phyloP scores from a whole-genome alignment of 2,329 filamentous ascomycete species.

The Alternaria novae-zelandiae region DNA sequence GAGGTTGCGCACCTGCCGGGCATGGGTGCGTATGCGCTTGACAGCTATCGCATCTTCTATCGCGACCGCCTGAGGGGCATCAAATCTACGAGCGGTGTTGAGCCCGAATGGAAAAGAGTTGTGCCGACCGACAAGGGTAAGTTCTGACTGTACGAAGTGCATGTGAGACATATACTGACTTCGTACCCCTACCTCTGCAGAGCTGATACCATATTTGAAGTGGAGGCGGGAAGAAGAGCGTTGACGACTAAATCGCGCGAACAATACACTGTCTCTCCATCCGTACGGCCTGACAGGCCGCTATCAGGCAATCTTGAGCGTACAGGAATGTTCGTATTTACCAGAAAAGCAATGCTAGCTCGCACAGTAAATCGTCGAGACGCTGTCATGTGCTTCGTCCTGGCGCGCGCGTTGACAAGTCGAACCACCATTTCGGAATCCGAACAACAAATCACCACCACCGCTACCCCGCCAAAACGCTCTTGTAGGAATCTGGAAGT shows the following conservation, averaged over 20 bases:
- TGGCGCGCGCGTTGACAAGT: conserved; percentile 4
- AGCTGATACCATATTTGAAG: conserved; percentile 72
- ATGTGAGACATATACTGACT: no score
- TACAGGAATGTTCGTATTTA: neutral
- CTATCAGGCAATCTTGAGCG: neutral
- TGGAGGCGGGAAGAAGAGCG: conserved; percentile 89
- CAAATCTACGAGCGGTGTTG: conserved; percentile 62
- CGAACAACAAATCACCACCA: neutral
- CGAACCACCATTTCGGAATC: neutral
- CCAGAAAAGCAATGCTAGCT: neutral
- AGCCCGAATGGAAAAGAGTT: conserved; percentile 91
- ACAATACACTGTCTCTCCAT: neutral
- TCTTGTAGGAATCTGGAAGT: neutral
- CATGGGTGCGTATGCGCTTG: conserved; percentile 77
- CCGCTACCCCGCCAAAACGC: neutral
- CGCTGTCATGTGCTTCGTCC: neutral
- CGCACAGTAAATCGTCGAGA: neutral
- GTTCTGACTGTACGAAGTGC: no score
- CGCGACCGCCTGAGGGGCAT: conserved; percentile 75
- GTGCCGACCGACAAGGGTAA: conserved; percentile 73
- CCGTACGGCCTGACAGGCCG: neutral
- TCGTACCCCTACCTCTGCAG: no score
- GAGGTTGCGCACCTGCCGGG: conserved; percentile 84
- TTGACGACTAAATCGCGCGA: neutral
- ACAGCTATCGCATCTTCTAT: conserved; percentile 94